Evolutionary conservation across 2,329 filamentous ascomycete genomes (phyloP), one percentile per base, ranked within the genome.

Genomic region (Beauveria asiatica): DNA sequence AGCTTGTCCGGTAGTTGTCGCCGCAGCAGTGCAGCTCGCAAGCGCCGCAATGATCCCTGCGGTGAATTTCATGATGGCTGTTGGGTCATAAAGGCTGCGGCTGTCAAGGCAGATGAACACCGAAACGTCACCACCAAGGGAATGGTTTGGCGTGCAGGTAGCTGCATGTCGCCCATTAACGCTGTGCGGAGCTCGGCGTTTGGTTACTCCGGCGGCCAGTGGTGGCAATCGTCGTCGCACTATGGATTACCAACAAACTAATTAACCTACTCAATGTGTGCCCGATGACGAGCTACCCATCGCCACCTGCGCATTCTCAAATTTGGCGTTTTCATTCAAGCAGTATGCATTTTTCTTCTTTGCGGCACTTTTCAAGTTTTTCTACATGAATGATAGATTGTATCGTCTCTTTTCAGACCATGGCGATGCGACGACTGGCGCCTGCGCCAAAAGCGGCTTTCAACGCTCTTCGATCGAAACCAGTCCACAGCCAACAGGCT

Each of bases 1-100:
- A 64, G 82, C 82, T 64, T 80, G 76, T 57, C 82, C 81, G 46
- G 72, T 67, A 55, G 74, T 72, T 55, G 72, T 69, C 54, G 70
- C 68, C 53, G 77, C 75, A 60, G 73, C 71, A 60, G 70, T 68
- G 65, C 73, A 70, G 67, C 75, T 70, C 59, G 68, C 70, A 55
- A 77, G 67, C 62, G 72, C 73, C 62, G 71, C 71, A 60, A 71
- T 66, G 62, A 77, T 68, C 68, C 75, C 75, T 63, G 73, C 64
- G 62, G 66, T 71, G 66, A 76, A 73, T 74, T 75, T 77, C 76
- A 78, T 78, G 69, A 67, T 75, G 70, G 65, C 59, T 59, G 50
- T 64, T 59, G 66, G 65, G 67, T 62, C 62, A 67, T 70, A 71
- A 41, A 72, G 70, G 72, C 66, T 68, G n/a, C 64, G 63, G 62